A percentile compares a stretch with the other conserved stretches of the same genome.
phyloP scores from a whole-genome alignment of 345 rosid species.

The Abelmoschus esculentus region DNA sequence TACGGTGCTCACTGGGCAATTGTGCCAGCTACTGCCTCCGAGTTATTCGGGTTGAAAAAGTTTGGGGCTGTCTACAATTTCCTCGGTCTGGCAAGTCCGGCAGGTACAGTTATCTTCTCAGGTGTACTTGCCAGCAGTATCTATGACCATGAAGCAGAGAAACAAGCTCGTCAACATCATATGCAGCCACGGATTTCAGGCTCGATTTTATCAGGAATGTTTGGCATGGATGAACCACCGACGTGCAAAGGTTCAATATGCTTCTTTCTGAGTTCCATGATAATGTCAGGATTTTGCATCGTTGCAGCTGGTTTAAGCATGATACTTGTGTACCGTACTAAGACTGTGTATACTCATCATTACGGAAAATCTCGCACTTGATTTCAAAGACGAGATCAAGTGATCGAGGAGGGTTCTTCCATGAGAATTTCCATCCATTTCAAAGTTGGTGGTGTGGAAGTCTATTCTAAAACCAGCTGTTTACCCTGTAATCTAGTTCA shows the following conservation, averaged over 20 bases:
- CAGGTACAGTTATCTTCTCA: constrained; percentile 86
- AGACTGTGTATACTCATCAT: constrained; percentile 58
- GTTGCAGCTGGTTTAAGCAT: constrained; percentile 62
- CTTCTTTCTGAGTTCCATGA: constrained; percentile 84
- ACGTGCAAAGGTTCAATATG: constrained; percentile 78
- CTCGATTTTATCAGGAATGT: constrained; percentile 24
- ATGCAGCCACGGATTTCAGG: constrained; percentile 10
- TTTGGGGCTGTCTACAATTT: constrained; percentile 92
- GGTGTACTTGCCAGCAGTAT: constrained; percentile 81
- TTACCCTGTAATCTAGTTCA: not conserved
- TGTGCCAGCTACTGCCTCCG: constrained; percentile 93
- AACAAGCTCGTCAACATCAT: constrained; percentile 44
- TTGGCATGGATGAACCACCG: constrained; percentile 39
- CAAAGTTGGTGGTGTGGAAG: not conserved
- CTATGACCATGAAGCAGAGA: constrained; percentile 84
- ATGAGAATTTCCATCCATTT: not conserved
- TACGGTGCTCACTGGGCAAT: constrained; percentile 98
- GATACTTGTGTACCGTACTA: constrained; percentile 86
- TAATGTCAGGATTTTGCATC: constrained; percentile 88
- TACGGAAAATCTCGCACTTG: constrained; percentile 58
- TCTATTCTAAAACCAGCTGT: not conserved
- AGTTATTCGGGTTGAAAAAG: constrained; percentile 89
- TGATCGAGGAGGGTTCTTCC: not conserved
- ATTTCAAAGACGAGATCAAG: not conserved
- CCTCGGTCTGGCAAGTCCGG: constrained; percentile 88